phyloP scores from a whole-genome alignment of 495 filamentous ascomycete species.

The Corynascus novoguineensis region DNA sequence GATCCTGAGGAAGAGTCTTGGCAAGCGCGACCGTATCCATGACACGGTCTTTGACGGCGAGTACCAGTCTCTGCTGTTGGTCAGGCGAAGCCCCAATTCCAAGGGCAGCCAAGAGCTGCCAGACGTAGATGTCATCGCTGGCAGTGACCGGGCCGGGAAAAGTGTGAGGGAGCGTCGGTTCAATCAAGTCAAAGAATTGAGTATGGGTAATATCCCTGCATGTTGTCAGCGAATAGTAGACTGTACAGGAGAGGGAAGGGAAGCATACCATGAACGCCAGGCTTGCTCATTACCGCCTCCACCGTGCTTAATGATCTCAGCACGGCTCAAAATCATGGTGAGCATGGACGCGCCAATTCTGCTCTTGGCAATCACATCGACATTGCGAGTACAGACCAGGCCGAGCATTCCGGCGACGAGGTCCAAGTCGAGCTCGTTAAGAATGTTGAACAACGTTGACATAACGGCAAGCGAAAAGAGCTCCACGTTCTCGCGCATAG shows the following conservation, averaged over 20 bases:
- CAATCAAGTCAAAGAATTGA: constrained; percentile 76
- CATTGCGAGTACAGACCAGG: constrained; percentile 74
- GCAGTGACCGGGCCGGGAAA: constrained; percentile 81
- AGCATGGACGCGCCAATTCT: constrained; percentile 82
- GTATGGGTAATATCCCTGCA: constrained; percentile 63
- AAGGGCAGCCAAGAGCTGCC: constrained; percentile 93
- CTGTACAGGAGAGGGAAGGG: neutral
- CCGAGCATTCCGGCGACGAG: constrained; percentile 86
- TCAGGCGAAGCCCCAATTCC: constrained; percentile 87
- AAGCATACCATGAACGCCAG: constrained; percentile 72
- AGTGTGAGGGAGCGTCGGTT: constrained; percentile 72
- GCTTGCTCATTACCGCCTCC: constrained; percentile 62
- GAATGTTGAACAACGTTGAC: constrained; percentile 77
- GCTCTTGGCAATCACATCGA: constrained; percentile 71
- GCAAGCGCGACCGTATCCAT: constrained; percentile 89
- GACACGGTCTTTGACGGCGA: constrained; percentile 95
- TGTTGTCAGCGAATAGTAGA: constrained; percentile 16
- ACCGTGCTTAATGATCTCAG: constrained; percentile 83
- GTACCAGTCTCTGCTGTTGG: constrained; percentile 88
- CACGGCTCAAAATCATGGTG: constrained; percentile 90
- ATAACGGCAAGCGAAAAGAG: constrained; percentile 83
- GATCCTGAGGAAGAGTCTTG: constrained; percentile 80
- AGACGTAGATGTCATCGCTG: constrained; percentile 88
- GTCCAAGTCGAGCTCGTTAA: constrained; percentile 84
- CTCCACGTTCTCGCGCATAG: constrained; percentile 83